Evolutionary conservation across 1,284 basidiomycete genomes (phyloP).

Genomic region (Microbotryum intermedium): DNA sequence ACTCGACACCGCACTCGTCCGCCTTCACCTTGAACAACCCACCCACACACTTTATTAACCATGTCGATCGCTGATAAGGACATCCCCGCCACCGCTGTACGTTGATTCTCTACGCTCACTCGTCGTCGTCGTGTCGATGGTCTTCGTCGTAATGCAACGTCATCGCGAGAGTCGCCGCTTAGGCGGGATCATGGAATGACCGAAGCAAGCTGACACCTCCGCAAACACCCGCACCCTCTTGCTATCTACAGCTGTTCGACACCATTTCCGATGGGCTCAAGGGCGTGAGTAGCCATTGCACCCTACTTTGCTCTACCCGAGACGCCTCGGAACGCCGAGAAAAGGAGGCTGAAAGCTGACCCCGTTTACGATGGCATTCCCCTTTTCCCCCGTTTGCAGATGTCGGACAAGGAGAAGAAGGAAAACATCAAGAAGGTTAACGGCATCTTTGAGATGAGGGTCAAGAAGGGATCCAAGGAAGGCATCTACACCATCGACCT

Average conservation of each 20-base stretch:
- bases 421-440: slow-evolving; percentile 33
- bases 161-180: neutral
- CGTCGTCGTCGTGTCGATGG: neutral
- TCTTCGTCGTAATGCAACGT: neutral
- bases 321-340: neutral
- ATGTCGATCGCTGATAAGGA: slow-evolving; percentile 25
- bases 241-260: slow-evolving; percentile 30
- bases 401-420: slow-evolving; percentile 29
- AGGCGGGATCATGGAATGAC: neutral
- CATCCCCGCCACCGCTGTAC: slow-evolving; percentile 12
- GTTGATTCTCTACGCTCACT: neutral
- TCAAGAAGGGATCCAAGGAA: slow-evolving; percentile 39
- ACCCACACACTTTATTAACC: neutral
- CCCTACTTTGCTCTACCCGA: too few relatives aligned
- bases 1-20: too few relatives aligned
- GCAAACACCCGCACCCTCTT: neutral
- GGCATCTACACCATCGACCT: slow-evolving; percentile 54
- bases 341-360: neutral
- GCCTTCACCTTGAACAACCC: too few relatives aligned
- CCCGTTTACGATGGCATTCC: neutral
- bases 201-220: neutral
- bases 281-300: slow-evolving; percentile 2
- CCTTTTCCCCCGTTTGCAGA: slow-evolving; percentile 9
- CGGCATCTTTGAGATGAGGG: slow-evolving; percentile 33
- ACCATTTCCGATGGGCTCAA: slow-evolving; percentile 21